Evolutionary conservation across 331 rosid genomes (phyloP).

Genomic region (Erythrophleum ivorense): DNA sequence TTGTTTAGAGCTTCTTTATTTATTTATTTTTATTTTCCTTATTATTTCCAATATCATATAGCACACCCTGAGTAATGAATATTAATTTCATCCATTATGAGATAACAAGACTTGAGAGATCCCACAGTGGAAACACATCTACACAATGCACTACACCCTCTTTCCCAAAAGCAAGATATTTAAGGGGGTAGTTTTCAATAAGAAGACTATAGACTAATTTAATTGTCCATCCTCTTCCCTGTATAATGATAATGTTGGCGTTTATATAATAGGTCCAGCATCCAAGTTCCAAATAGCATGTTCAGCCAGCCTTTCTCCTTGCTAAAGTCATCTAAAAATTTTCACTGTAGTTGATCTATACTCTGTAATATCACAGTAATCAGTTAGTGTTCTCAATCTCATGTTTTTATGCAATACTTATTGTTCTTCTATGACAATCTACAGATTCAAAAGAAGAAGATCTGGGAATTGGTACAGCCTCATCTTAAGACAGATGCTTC

Average conservation of each 20-base stretch:
- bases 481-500: slow-evolving; percentile 73
- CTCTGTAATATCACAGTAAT: not conserved
- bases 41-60: too few relatives aligned
- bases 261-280: not conserved
- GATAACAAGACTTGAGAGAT: too few relatives aligned
- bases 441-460: slow-evolving; percentile 83
- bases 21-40: too few relatives aligned
- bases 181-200: not conserved
- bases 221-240: not conserved
- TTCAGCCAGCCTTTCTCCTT: not conserved
- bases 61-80: too few relatives aligned
- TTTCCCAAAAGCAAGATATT: too few relatives aligned
- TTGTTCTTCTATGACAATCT: slow-evolving; percentile 27
- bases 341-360: not conserved
- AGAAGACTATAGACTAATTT: not conserved
- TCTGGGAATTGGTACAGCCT: slow-evolving; percentile 81
- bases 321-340: not conserved
- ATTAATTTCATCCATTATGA: too few relatives aligned
- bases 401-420: not conserved
- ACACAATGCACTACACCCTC: too few relatives aligned
- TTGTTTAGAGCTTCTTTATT: too few relatives aligned
- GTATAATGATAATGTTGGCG: too few relatives aligned
- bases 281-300: not conserved
- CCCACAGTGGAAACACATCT: too few relatives aligned
- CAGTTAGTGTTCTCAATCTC: not conserved